These are phyloP conservation scores for Cladophialophora immunda DNA, from an alignment of 2,329 filamentous ascomycete species.

Conservation along the genomic window DNA sequence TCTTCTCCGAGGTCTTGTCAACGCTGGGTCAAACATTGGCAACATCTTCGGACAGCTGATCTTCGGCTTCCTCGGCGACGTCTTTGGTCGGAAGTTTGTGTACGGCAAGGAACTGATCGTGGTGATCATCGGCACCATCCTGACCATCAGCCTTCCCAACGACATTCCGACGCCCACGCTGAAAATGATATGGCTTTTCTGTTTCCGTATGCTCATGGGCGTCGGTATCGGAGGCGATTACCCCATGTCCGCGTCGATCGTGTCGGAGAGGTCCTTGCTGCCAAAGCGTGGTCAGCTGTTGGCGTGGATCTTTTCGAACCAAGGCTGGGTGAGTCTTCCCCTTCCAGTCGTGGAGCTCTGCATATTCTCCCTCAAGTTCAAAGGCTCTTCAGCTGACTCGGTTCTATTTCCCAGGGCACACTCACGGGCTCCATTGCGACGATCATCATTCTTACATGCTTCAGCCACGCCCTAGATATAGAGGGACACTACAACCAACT, in stretches of 20 bases:
- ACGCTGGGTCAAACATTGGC: background rate
- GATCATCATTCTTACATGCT: background rate
- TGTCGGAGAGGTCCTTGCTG: conserved; percentile 15
- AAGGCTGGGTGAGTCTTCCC: background rate
- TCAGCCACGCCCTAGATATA: background rate
- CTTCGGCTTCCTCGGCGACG: background rate
- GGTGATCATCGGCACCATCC: background rate
- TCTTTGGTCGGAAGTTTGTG: background rate
- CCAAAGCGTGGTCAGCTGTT: background rate
- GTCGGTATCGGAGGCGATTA: conserved; percentile 23
- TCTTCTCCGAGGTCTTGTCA: background rate
- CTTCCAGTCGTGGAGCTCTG: background rate
- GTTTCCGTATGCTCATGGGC: background rate
- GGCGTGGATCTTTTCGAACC: background rate
- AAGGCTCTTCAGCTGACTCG: background rate
- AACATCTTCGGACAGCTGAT: background rate
- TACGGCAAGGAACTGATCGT: background rate
- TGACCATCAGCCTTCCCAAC: background rate
- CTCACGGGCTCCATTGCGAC: conserved; percentile 30
- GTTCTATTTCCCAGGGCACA: background rate
- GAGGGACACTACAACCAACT: background rate
- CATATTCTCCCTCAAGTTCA: no score
- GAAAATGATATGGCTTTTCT: background rate
- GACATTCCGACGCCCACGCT: background rate
- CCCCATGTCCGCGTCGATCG: conserved; percentile 25